Conservation (phyloP, 2,329 filamentous ascomycete genomes). For the Dothidotthia symphoricarpi region DNA sequence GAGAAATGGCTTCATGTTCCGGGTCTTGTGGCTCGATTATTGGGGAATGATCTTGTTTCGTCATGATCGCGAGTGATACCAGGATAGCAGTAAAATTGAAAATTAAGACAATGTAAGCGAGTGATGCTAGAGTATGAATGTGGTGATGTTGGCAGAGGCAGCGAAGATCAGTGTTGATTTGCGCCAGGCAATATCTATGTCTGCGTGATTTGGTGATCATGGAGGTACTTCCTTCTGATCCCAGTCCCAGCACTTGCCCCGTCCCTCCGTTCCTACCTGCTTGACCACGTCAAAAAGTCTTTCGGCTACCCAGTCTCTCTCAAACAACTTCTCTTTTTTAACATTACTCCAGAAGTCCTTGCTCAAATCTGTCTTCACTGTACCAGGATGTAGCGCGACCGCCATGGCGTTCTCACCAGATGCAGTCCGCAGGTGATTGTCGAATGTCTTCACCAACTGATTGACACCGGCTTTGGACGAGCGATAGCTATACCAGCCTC, state of each 20-base stretch:
- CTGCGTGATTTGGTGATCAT: slow-evolving; percentile 14
- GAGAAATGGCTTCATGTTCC: too few relatives aligned
- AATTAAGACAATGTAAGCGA: too few relatives aligned
- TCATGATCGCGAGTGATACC: too few relatives aligned
- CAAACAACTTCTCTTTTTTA: slow-evolving; percentile 62
- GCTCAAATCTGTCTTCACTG: slow-evolving; percentile 72
- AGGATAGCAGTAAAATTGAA: too few relatives aligned
- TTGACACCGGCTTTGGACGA: slow-evolving; percentile 73
- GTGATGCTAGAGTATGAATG: too few relatives aligned
- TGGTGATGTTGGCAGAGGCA: too few relatives aligned
- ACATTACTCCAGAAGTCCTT: slow-evolving; percentile 69
- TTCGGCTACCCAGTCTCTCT: slow-evolving; percentile 63
- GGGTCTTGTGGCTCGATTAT: too few relatives aligned
- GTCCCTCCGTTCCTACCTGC: slow-evolving; percentile 58
- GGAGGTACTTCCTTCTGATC: slow-evolving; percentile 41
- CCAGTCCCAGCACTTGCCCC: slow-evolving; percentile 44
- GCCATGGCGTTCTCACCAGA: slow-evolving; percentile 64
- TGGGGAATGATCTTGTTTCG: too few relatives aligned
- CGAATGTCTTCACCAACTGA: slow-evolving; percentile 68
- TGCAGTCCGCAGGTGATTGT: slow-evolving; percentile 61
- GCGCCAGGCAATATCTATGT: neutral
- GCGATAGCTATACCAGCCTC: slow-evolving; percentile 82
- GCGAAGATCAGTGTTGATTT: too few relatives aligned
- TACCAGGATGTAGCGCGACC: slow-evolving; percentile 74
- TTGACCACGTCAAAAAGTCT: slow-evolving; percentile 64